phyloP scores from a whole-genome alignment of 2,329 filamentous ascomycete species.

The Exophiala sp. region DNA sequence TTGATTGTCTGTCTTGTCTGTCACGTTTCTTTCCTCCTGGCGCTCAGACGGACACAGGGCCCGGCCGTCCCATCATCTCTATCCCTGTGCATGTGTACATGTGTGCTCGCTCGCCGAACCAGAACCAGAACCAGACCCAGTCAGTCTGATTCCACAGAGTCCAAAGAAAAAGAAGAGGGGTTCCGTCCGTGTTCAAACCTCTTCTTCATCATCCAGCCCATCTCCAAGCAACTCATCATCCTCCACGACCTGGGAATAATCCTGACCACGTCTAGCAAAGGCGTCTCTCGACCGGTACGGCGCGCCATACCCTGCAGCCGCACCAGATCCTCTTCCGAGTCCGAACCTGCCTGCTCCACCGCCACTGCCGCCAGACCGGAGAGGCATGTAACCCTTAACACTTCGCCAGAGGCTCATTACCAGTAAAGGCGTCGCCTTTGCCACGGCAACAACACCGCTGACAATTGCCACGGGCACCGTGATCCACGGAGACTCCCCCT shows the following conservation, averaged over 20 bases:
- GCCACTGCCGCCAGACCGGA: slow-evolving; percentile 47
- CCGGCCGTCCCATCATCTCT: too few species aligned
- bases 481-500: slow-evolving; percentile 68
- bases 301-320: slow-evolving; percentile 36
- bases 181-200: slow-evolving; percentile 28
- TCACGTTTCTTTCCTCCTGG: too few species aligned
- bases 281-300: slow-evolving; percentile 83
- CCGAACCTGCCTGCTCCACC: slow-evolving; percentile 35
- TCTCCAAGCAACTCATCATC: slow-evolving; percentile 93
- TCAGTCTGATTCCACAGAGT: too few species aligned
- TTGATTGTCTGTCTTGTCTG: too few species aligned
- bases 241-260: slow-evolving; percentile 73
- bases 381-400: slow-evolving; percentile 46
- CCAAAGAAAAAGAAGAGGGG: too few species aligned
- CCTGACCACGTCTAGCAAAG: slow-evolving; percentile 78
- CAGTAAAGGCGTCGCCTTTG: slow-evolving; percentile 68
- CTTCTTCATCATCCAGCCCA: slow-evolving; percentile 75
- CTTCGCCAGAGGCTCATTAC: slow-evolving; percentile 67
- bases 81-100: not conserved
- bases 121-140: not conserved
- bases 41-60: too few species aligned
- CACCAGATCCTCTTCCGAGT: slow-evolving; percentile 39
- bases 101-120: not conserved
- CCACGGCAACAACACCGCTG: slow-evolving; percentile 70
- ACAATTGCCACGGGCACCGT: slow-evolving; percentile 74